Percentiles rank a stretch among this genome's conserved stretches.
These are phyloP conservation scores for Betula pendula DNA, from an alignment of 306 rosid genomes.

Conservation along the genomic window DNA sequence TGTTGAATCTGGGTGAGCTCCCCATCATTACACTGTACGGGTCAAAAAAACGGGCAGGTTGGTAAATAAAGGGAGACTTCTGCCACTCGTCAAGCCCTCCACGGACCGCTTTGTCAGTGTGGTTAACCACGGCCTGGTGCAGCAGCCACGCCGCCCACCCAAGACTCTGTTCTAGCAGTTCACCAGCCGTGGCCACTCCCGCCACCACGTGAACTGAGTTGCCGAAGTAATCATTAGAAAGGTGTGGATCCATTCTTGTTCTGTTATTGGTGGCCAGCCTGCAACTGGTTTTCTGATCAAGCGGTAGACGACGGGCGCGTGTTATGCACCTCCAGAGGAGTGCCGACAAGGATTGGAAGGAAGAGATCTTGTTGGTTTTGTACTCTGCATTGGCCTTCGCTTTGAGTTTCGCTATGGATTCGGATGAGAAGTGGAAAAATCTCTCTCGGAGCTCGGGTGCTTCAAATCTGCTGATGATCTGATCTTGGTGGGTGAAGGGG, in stretches of 20 bases:
- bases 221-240: slow-evolving; percentile 53
- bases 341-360: slow-evolving; percentile 61
- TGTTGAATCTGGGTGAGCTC: slow-evolving; percentile 58
- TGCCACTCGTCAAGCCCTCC: slow-evolving; percentile 26
- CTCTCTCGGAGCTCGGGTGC: slow-evolving; percentile 47
- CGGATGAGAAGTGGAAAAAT: slow-evolving; percentile 55
- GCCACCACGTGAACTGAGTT: slow-evolving; percentile 4
- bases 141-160: slow-evolving; percentile 70
- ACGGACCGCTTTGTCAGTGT: slow-evolving; percentile 6
- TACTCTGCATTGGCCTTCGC: slow-evolving; percentile 50
- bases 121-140: slow-evolving; percentile 41
- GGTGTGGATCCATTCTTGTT: slow-evolving; percentile 48
- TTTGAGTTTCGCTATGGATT: slow-evolving; percentile 56
- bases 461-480: slow-evolving; percentile 46
- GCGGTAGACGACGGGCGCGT: slow-evolving; percentile 27
- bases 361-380: slow-evolving; percentile 38
- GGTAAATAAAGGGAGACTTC: slow-evolving; percentile 18
- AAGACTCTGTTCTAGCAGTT: slow-evolving; percentile 32
- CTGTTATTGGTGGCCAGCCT: slow-evolving; percentile 39
- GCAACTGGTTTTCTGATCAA: slow-evolving; percentile 34
- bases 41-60: neutral
- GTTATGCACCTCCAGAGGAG: slow-evolving; percentile 59
- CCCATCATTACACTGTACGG: slow-evolving; percentile 35
- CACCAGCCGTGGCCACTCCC: slow-evolving; percentile 25
- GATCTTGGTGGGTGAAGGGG: slow-evolving; percentile 46